phyloP scores from a whole-genome alignment of 495 filamentous ascomycete species.

The Lasiosphaeria hispida region DNA sequence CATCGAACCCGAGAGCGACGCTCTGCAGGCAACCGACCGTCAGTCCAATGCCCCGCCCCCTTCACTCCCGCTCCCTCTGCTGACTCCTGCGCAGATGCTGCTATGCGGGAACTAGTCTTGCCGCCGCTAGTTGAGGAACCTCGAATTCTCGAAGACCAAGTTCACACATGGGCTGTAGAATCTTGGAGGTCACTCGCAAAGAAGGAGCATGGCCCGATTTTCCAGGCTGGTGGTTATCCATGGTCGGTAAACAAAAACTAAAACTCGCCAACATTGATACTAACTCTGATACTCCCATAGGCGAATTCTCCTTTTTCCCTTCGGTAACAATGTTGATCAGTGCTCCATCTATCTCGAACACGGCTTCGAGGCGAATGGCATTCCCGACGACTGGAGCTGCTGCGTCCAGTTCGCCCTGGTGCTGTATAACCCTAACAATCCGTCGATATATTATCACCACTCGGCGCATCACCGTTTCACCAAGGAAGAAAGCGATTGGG shows the following conservation, averaged over 20 bases:
- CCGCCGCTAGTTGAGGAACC: conserved; percentile 57
- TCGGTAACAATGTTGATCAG: conserved; percentile 86
- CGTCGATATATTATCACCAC: conserved; percentile 67
- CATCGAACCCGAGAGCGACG: conserved; percentile 64
- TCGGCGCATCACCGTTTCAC: conserved; percentile 86
- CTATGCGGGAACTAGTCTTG: conserved; percentile 77
- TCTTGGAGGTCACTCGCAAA: conserved; percentile 70
- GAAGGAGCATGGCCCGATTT: conserved; percentile 83
- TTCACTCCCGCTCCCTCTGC: conserved; percentile 5
- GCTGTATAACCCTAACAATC: conserved; percentile 89
- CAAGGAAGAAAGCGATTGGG: conserved; percentile 97
- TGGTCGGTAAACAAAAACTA: conserved; percentile 59
- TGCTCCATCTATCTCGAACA: conserved; percentile 97
- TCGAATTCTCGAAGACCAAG: conserved; percentile 72
- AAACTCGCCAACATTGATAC: not conserved
- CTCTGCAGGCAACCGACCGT: conserved; percentile 66
- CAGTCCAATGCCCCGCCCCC: conserved; percentile 36
- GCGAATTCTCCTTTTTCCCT: conserved; percentile 94
- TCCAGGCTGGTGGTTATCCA: conserved; percentile 81
- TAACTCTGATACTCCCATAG: conserved; percentile 42
- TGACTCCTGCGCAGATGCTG: conserved; percentile 59
- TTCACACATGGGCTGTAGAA: conserved; percentile 82
- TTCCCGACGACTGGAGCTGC: conserved; percentile 87
- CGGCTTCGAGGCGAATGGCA: conserved; percentile 62
- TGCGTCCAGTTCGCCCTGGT: conserved; percentile 96